Evolutionary conservation across 495 filamentous ascomycete species (phyloP).

Genomic region (Hypoxylon cercidicola): DNA sequence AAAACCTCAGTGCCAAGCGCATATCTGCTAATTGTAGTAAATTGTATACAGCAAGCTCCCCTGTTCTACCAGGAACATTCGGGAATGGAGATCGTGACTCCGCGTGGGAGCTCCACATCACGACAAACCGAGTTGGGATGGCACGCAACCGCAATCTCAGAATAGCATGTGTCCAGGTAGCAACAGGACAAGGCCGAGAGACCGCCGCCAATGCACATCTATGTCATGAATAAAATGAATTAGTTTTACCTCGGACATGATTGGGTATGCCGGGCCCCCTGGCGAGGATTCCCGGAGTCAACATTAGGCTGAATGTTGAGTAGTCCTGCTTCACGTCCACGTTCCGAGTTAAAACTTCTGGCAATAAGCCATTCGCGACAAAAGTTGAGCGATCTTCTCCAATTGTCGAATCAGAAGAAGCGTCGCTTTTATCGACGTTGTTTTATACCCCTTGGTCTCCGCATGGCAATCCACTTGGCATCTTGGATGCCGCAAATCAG

Average conservation of each 20-base stretch:
- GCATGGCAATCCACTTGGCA: conserved; percentile 21
- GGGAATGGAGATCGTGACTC: conserved; percentile 40
- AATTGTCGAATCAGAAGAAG: conserved; percentile 18
- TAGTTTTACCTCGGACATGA: conserved; percentile 36
- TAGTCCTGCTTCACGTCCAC: conserved; percentile 18
- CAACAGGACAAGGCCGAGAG: conserved; percentile 28
- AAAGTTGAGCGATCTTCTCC: conserved; percentile 14
- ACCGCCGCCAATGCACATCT: conserved; percentile 12
- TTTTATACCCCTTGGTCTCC: conserved; percentile 11
- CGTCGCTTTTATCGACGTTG: conserved; percentile 10
- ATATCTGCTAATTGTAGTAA: conserved; percentile 4
- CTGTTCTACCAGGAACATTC: conserved; percentile 13
- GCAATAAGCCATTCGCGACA: conserved; percentile 18
- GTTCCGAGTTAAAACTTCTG: conserved; percentile 32
- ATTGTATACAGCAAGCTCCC: conserved; percentile 3
- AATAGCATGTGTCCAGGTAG: conserved; percentile 36
- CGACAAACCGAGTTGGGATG: conserved; percentile 24
- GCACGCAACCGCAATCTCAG: conserved; percentile 22
- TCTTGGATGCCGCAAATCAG: conserved; percentile 26
- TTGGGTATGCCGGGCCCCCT: conserved; percentile 31
- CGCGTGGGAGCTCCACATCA: conserved; percentile 27
- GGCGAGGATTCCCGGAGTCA: conserved; percentile 34
- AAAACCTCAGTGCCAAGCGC: conserved; percentile 16
- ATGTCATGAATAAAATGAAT: conserved; percentile 29
- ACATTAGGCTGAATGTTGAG: conserved; percentile 38